Base-by-base conservation (phyloP, 2,329 filamentous ascomycete species). In the Fusarium incarnatum region DNA sequence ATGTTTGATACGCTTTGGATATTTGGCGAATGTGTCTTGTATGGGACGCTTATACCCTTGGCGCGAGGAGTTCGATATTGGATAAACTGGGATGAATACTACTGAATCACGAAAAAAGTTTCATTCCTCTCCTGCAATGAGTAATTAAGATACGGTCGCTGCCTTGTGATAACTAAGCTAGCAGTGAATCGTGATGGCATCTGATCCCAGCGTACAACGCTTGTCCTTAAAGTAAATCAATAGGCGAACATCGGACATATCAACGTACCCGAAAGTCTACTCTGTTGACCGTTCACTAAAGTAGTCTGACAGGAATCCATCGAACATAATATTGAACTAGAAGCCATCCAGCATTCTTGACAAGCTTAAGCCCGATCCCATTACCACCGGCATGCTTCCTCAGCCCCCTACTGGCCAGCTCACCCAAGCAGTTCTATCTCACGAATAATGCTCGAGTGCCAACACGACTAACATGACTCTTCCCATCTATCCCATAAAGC, bases 31-130 rank as follows among this genome's bases (percentile, higher is more conserved):
- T 61, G 25, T 37, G 41, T 65, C 44, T 67, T 50, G 52, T 41
- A 64, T 53, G 37, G 41, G 42, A 47, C 23, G 54, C 67, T 70
- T 46, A 70, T 70, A 70, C 67, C 67, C 67, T 67, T 59, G 67
- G 67, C 49, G 67, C 49, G 53, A 63, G 67, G 67, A 70, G 67
- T 48, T 64, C 32, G 37, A 47, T 46, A 44, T 18, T 40, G 45
- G 46, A 61, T 62, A 52, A 41, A 42, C 12, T 34, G 22, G 20
- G 41, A 20, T 32, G 12, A 42, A 40, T 49, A 34, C 8, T 37
- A n/a, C 13, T 22, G n/a, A n/a, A 48, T 13, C n/a, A 25, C 4
- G 47, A 11, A 1, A 25, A 25, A 20, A 23, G 5, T 34, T 12
- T 16, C 2, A 30, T 25, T 16, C 48, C 9, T 11, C n/a, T 6